Conservation (phyloP, 192 early-diverging fungal genomes). For the Mortierella alpina region DNA sequence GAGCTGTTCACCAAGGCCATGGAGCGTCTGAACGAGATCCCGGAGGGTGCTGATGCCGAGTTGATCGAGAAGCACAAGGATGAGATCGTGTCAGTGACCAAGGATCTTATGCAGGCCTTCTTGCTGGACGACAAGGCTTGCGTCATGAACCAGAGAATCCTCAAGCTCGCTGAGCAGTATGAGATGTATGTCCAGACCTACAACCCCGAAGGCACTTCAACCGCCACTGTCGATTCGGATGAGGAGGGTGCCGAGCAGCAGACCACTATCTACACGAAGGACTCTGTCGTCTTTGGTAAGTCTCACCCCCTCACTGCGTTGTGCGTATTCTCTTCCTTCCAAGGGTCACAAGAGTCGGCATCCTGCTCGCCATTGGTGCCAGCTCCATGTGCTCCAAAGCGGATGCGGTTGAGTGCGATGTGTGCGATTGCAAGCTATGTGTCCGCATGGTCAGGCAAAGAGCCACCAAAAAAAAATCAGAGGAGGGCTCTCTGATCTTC, state of each 20-base stretch:
- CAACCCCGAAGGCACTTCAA: constrained; percentile 52
- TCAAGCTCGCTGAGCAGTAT: constrained; percentile 71
- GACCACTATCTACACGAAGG: constrained; percentile 50
- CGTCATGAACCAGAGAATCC: constrained; percentile 66
- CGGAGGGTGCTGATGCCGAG: constrained; percentile 59
- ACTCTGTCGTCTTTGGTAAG: constrained; percentile 54
- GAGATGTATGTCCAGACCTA: constrained; percentile 56
- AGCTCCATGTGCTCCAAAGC: too few species aligned
- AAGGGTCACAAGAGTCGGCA: too few species aligned
- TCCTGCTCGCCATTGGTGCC: too few species aligned
- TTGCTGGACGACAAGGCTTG: constrained; percentile 71
- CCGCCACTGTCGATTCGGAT: constrained; percentile 49
- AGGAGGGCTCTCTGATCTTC: neutral
- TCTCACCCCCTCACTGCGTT: neutral
- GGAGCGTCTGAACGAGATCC: constrained; percentile 63
- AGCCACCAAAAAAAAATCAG: too few species aligned
- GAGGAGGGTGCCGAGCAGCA: constrained; percentile 54
- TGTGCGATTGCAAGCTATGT: too few species aligned
- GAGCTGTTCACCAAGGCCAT: constrained; percentile 61
- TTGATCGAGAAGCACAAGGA: constrained; percentile 60
- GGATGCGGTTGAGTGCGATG: too few species aligned
- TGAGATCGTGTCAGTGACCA: constrained; percentile 62
- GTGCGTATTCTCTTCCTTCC: neutral
- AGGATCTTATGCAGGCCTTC: constrained; percentile 67
- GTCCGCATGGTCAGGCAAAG: too few species aligned